Base-by-base conservation (phyloP, 768 basidiomycete genomes). In the Naganishia randhawae region DNA sequence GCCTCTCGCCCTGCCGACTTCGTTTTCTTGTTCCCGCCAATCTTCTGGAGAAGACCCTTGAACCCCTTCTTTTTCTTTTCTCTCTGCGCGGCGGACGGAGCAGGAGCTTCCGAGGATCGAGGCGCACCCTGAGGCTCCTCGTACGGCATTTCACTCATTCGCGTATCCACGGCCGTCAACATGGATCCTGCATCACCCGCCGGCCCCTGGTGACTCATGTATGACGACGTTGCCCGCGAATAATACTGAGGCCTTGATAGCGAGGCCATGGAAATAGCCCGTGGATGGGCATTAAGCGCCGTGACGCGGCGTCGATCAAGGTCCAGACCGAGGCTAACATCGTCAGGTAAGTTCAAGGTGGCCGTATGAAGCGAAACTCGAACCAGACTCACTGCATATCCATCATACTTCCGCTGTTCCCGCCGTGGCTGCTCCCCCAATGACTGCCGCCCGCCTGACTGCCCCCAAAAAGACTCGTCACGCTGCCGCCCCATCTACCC, bases 341-440 rank as follows among this genome's bases (percentile, higher is more conserved):
- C 19, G 27, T 27, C 9, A 50, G 19, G 39, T 27, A 17, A 39
- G 35, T 27, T n/a, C 22, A 50, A 27, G 39, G 3, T 8, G 50
- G 9, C 19, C n/a, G n/a, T n/a, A 25, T 27, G 19, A 25, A 22
- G 9, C 17, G 27, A 35, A 22, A 14, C 11, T 32, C 22, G 48
- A 32, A 29, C n/a, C 53, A 9, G 25, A 77, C 80, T 69, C 63
- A 81, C 80, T 81, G 80, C 80, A 81, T 81, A 68, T 81, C 78
- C 77, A 81, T 77, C 80, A 81, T 80, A 55, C 78, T 79, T 1
- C 80, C 80, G 71, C 78, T 80, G n/a, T 50, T 61, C 37, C 78
- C 80, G 54, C 74, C 76, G 67, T 78, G 77, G 71, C 76, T 78
- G 19, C 78, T 78, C 13, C 78, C 75, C 70, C 78, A 79, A 62